Percentiles rank a stretch among this genome's conserved stretches.
These are phyloP conservation scores for Platismatia glauca DNA, from an alignment of 495 filamentous ascomycete species.

Conservation along the genomic window DNA sequence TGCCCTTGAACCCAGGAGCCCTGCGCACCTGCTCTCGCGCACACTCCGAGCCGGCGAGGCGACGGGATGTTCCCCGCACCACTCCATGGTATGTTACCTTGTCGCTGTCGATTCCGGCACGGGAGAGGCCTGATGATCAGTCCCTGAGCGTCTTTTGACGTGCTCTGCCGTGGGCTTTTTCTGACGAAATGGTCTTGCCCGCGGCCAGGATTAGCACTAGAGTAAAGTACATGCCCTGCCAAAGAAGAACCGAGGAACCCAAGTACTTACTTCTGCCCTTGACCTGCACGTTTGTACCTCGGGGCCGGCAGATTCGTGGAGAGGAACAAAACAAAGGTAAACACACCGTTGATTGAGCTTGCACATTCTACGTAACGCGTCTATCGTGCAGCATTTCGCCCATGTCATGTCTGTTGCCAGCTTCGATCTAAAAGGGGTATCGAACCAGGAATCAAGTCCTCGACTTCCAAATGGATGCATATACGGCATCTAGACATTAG, in stretches of 20 bases:
- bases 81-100: slow-evolving; percentile 48
- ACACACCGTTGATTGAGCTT: no score
- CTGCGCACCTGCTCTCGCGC: slow-evolving; percentile 48
- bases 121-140: slow-evolving; percentile 57
- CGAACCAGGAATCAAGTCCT: background rate
- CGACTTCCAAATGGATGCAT: background rate
- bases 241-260: slow-evolving; percentile 15
- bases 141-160: slow-evolving; percentile 48
- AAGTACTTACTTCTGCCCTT: no score
- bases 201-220: slow-evolving; percentile 54
- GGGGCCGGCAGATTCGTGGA: no score
- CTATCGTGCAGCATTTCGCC: background rate
- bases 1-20: slow-evolving; percentile 57
- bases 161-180: slow-evolving; percentile 75
- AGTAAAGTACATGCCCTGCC: slow-evolving; percentile 50
- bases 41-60: slow-evolving; percentile 47
- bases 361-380: background rate
- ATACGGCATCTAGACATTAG: background rate
- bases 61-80: slow-evolving; percentile 77
- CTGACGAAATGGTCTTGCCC: slow-evolving; percentile 72
- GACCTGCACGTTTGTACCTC: no score
- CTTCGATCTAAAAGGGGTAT: slow-evolving; percentile 4
- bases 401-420: slow-evolving; percentile 1
- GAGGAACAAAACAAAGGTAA: no score
- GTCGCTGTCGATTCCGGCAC: slow-evolving; percentile 36